Conservation (phyloP, 2,329 filamentous ascomycete genomes). For the Ophiocordyceps unilateralis region DNA sequence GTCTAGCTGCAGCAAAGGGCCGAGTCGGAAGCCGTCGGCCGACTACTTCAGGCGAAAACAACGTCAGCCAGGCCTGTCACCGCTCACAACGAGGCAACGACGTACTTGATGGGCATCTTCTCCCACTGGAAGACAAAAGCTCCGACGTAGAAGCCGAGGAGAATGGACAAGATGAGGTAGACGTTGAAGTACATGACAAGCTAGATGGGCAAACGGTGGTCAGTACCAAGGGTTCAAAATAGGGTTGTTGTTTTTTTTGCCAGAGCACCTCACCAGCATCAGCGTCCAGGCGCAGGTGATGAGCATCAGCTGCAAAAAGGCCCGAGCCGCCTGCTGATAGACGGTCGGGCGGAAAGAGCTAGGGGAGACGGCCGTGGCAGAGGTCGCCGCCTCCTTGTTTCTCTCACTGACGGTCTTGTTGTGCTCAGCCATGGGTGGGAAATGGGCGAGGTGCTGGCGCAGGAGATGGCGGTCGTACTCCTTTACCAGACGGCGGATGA, state of each 20-base stretch:
- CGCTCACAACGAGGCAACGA: background rate
- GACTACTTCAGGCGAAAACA: background rate
- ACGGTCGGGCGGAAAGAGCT: constrained; percentile 44
- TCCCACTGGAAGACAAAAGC: constrained; percentile 62
- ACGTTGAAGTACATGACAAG: constrained; percentile 47
- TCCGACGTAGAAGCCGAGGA: constrained; percentile 59
- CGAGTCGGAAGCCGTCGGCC: constrained; percentile 7
- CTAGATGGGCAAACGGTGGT: constrained; percentile 4
- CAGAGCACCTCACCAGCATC: constrained; percentile 48
- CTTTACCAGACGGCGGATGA: constrained; percentile 50
- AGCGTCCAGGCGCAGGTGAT: constrained; percentile 65
- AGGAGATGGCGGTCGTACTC: constrained; percentile 57
- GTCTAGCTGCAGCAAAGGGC: constrained; percentile 23
- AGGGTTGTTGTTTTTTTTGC: constrained; percentile 1
- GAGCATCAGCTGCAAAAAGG: constrained; percentile 50
- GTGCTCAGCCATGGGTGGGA: constrained; percentile 5
- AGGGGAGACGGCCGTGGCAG: too few species aligned
- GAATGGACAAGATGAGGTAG: constrained; percentile 67
- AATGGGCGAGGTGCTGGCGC: constrained; percentile 27
- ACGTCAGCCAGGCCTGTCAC: background rate
- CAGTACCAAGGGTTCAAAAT: too few species aligned
- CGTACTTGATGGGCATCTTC: constrained; percentile 17
- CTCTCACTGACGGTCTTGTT: constrained; percentile 5
- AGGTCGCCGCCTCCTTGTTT: constrained; percentile 6
- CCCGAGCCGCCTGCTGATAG: constrained; percentile 48